Base-by-base conservation (phyloP, 2,329 filamentous ascomycete species). In the Epichloe amarillans region DNA sequence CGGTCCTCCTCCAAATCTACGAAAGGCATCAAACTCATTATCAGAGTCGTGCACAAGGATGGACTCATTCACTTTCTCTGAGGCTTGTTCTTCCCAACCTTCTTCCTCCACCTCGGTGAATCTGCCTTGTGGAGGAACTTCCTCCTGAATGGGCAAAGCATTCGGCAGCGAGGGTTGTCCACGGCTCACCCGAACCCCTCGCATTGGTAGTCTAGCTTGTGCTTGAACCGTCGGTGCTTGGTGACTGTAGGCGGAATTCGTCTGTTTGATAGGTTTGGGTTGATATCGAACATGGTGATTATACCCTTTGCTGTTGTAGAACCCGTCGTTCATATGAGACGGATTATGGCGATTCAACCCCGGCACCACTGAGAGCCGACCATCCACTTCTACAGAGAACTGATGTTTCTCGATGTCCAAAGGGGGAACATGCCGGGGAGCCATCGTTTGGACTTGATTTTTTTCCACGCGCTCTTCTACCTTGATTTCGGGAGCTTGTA, bases 121-220 rank as follows among this genome's bases (percentile, higher is more conserved):
- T 36, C 21, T 46, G 46, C 4, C 23, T n/a, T 50, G 30, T 30
- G 39, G 48, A 30, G 14, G 30, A 19, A 50, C 33, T 5, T 49
- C 46, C 19, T 52, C 33, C n/a, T 49, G 46, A 19, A 50, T 19
- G 35, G 46, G 26, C 46, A 49, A 38, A 14, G 39, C 42, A 17
- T 38, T 46, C 8, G 50, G 26, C 42, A 35, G 21, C 10, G 36
- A n/a, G 7, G 33, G 11, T 26, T 47, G 52, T n/a, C n/a, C 52
- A 19, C 52, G 52, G 37, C 42, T 52, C 11, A 52, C 35, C 12
- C 53, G 50, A 36, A 50, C 47, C n/a, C 53, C 68, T 19, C 72
- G 66, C 52, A 72, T 57, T 0, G 72, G 64, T n/a, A 72, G 60
- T 46, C 63, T 68, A 17, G 65, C 58, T 21, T 64, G 62, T 19